Conservation (phyloP, 1,284 basidiomycete genomes). For the Rhodotorula sp. region DNA sequence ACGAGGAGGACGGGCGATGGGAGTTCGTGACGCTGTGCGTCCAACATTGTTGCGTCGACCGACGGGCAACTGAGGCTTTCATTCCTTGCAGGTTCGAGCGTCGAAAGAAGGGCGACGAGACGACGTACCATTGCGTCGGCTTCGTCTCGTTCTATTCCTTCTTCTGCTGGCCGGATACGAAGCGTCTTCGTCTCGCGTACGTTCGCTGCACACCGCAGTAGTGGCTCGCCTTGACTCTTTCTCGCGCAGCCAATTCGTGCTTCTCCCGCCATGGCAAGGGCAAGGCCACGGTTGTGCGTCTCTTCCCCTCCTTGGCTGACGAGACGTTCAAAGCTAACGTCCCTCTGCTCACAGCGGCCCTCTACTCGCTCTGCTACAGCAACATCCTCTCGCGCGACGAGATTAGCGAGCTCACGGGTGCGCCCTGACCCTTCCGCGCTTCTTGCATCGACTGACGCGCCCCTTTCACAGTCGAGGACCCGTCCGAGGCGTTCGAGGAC, state of each 20-base stretch:
- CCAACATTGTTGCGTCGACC: neutral
- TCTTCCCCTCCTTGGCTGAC: neutral
- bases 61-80: neutral
- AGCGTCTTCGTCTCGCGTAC: slow-evolving; percentile 78
- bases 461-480: slow-evolving; percentile 71
- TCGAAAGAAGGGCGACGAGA: slow-evolving; percentile 58
- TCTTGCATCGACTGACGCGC: neutral
- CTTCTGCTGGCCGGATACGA: slow-evolving; percentile 85
- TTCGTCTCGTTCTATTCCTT: slow-evolving; percentile 91
- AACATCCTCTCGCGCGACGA: slow-evolving; percentile 65
- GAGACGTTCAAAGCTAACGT: slow-evolving; percentile 8
- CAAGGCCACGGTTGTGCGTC: slow-evolving; percentile 83
- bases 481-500: slow-evolving; percentile 92
- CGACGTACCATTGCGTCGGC: slow-evolving; percentile 83
- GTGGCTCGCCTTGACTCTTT: slow-evolving; percentile 4
- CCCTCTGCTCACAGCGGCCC: slow-evolving; percentile 60
- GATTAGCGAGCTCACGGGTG: slow-evolving; percentile 72
- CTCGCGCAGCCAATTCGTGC: slow-evolving; percentile 77
- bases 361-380: slow-evolving; percentile 84
- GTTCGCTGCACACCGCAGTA: slow-evolving; percentile 41
- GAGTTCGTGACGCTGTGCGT: slow-evolving; percentile 51
- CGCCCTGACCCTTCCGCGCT: neutral
- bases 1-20: slow-evolving; percentile 55
- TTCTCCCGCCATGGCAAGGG: slow-evolving; percentile 85
- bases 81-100: slow-evolving; percentile 71